phyloP scores from a whole-genome alignment of 2,329 filamentous ascomycete genomes.

The Orbilia javanica region DNA sequence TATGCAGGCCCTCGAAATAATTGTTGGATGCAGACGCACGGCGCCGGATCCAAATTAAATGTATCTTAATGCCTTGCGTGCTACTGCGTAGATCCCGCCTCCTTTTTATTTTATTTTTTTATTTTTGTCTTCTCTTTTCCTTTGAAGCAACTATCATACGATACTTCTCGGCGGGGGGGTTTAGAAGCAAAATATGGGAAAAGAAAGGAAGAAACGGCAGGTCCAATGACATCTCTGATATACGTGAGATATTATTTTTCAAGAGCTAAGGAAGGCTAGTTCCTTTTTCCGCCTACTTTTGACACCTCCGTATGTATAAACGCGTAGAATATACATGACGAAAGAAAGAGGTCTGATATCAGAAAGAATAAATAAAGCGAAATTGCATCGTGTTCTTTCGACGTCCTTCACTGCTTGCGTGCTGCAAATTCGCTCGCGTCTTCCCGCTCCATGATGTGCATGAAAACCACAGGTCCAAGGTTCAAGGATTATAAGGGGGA shows the following conservation, averaged over 20 bases:
- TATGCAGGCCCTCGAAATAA: constrained; percentile 15
- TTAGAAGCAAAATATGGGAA: neutral
- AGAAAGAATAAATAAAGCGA: too few relatives aligned
- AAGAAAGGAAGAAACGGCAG: neutral
- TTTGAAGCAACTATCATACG: constrained; percentile 23
- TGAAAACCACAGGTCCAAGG: constrained; percentile 53
- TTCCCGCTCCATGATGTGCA: constrained; percentile 58
- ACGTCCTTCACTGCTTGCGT: neutral
- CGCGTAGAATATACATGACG: neutral
- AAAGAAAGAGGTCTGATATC: constrained; percentile 21
- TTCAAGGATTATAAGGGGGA: constrained; percentile 44
- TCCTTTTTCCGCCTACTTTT: neutral
- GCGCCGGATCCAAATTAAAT: constrained; percentile 23
- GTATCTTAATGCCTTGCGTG: neutral
- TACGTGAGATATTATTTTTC: neutral
- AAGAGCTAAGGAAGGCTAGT: neutral
- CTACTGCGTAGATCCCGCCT: neutral
- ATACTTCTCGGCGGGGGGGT: neutral
- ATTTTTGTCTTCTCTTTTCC: neutral
- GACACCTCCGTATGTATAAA: neutral
- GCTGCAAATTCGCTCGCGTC: constrained; percentile 59
- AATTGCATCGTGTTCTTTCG: constrained; percentile 20
- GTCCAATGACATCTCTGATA: neutral
- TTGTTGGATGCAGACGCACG: constrained; percentile 21
- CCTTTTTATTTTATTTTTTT: neutral